Base-by-base conservation (phyloP, 257 asterid genomes). In the Voacanga thouarsii region DNA sequence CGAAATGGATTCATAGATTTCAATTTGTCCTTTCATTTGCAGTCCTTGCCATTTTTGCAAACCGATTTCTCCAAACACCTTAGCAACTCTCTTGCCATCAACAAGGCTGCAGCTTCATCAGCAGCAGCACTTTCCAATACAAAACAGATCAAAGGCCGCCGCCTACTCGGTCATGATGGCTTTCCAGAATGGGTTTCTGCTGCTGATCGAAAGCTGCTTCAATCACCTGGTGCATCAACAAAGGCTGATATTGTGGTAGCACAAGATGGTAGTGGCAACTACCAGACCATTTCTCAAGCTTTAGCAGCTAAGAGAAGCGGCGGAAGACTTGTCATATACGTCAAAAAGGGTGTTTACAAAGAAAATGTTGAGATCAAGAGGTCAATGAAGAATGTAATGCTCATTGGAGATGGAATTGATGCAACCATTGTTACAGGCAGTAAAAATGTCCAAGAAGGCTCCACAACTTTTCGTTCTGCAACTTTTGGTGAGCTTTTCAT, bases 341-440 rank as follows among this genome's bases (percentile, higher is more conserved):
- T 91, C 2, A 90, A 90, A 76, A 84, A 33, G n/a, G 97, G 97
- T 1, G 71, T 83, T 45, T 91, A 92, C 51, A 78, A 76, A 24
- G 96, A 92, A 80, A 90, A 90, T 47, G 94, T 92, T 57, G 88
- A 78, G 81, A 76, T 90, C 30, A 88, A 80, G 59, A 87, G 66
- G 33, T 76, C 88, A 3, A 85, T 90, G 89, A 86, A 76, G 80
- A 86, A 90, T 74, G n/a, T 92, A 49, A 90, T 89, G 94, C 59
- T 92, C 7, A 63, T 87, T 43, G 97, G 97, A 69, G 96, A 90
- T 82, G 97, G 97, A 9, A 89, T 90, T 45, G 97, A 87, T 78
- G 86, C 84, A 12, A 92, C 97, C 0, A 59, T 92, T 76, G 83
- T 92, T 73, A 85, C 88, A 0, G 89, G 90, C 15, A 76, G 69